phyloP scores from a whole-genome alignment of 2,329 filamentous ascomycete species.

The Botrytis medusae region DNA sequence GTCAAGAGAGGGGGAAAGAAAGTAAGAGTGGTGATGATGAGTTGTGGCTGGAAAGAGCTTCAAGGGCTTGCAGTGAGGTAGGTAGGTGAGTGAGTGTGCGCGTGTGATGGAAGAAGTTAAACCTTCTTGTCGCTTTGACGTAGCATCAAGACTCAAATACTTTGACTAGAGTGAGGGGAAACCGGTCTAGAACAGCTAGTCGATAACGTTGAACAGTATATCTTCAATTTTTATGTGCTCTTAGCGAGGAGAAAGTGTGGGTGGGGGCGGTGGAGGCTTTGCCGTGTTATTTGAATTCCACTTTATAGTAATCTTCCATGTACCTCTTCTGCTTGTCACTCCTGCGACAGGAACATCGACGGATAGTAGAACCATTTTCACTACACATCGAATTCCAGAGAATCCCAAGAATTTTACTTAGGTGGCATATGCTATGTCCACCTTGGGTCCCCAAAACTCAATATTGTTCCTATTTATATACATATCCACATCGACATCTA shows the following conservation, averaged over 20 bases:
- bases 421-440: background rate
- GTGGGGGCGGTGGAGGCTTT: background rate
- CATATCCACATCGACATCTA: background rate
- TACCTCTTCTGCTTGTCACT: background rate
- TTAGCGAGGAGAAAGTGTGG: background rate
- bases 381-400: background rate
- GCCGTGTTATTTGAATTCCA: background rate
- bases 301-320: background rate
- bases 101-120: background rate
- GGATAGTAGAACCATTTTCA: background rate
- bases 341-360: background rate
- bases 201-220: background rate
- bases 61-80: background rate
- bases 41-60: background rate
- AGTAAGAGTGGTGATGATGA: background rate
- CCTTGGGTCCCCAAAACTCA: background rate
- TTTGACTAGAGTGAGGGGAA: background rate
- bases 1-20: background rate
- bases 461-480: background rate
- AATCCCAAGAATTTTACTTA: background rate
- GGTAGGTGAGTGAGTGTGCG: background rate
- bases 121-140: conserved; percentile 1
- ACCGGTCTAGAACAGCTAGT: background rate
- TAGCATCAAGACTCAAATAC: background rate
- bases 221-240: background rate